Evolutionary conservation across 179 eudicot species (phyloP), one percentile per base, ranked within the genome.

Genomic region (Nepenthes alata): DNA sequence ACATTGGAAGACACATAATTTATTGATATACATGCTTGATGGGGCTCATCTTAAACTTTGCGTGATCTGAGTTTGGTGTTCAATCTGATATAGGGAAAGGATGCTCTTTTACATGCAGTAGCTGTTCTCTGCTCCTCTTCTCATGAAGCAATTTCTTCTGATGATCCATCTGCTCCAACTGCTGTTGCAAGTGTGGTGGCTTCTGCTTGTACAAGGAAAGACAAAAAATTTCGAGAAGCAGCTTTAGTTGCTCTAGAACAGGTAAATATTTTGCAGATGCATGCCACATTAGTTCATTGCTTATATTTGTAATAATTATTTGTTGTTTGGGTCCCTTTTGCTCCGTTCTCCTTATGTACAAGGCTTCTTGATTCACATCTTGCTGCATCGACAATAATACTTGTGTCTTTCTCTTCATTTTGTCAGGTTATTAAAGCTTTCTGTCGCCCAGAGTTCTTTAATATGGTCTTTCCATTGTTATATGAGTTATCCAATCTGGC

Each of bases 181-280:
- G 72, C 83, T 62, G 73, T 91, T 75, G 64, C 89, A 67, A 79
- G 72, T 76, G 77, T 83, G 68, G 52, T 86, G 58, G 69, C 80
- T 52, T 75, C 91, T 64, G 96, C 95, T 50, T 91, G 98, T 71
- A 69, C 78, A 35, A 91, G 89, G 80, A 91, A 85, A 76, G 76
- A 75, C 61, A 83, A 80, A 76, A 84, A 79, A 72, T 91, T 79
- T 74, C 86, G 87, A 59, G 98, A 86, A 71, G 86, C 91, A 36
- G 98, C 95, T 57, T 82, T 89, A 64, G 72, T 67, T 78, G 85
- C 86, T 66, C 81, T 91, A 68, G 91, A 91, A 68, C 80, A 89
- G 96, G 98, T 85, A 81, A 59, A 54, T 50, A 38, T 47, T 10
- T 7, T 25, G n/a, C 3, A 12, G 25, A 11, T 47, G 62, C 62